Conservation (phyloP, 2,329 filamentous ascomycete species). For the Aphanocladium album region DNA sequence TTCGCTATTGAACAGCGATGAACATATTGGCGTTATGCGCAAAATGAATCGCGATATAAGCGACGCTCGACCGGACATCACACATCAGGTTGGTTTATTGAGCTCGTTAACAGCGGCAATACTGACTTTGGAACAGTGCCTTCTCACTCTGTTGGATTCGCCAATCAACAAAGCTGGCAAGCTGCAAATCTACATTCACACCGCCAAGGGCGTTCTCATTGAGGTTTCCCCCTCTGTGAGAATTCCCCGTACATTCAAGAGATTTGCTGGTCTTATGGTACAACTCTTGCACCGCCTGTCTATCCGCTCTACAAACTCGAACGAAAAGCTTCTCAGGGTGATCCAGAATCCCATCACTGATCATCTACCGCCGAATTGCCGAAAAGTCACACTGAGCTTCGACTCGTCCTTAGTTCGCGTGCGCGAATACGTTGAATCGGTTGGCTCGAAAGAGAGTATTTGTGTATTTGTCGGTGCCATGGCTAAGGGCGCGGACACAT, state of each 20-base stretch:
- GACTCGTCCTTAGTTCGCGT: constrained; percentile 84
- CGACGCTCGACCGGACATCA: constrained; percentile 95
- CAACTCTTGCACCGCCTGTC: constrained; percentile 93
- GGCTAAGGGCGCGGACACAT: constrained; percentile 94
- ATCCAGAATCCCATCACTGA: constrained; percentile 98
- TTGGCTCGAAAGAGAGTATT: constrained; percentile 82
- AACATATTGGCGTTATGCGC: constrained; percentile 98
- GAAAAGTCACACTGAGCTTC: constrained; percentile 95
- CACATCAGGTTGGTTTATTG: constrained; percentile 74
- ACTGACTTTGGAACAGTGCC: constrained; percentile 57
- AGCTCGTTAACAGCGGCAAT: not conserved
- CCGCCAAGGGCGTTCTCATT: constrained; percentile 93
- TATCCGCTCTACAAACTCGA: constrained; percentile 92
- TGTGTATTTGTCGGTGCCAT: constrained; percentile 98
- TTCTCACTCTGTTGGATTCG: constrained; percentile 93
- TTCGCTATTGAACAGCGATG: constrained; percentile 95
- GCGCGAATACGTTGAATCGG: constrained; percentile 77
- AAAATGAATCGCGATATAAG: constrained; percentile 99
- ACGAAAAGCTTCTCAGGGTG: constrained; percentile 95
- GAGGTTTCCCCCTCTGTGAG: constrained; percentile 97
- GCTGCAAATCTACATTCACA: constrained; percentile 98
- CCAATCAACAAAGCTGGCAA: constrained; percentile 98
- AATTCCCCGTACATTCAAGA: constrained; percentile 97
- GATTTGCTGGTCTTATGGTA: constrained; percentile 97
- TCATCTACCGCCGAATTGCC: constrained; percentile 92